These are phyloP conservation scores for Capillidium rhysosporum DNA, from an alignment of 371 early-diverging fungal genomes.

Conservation along the genomic window DNA sequence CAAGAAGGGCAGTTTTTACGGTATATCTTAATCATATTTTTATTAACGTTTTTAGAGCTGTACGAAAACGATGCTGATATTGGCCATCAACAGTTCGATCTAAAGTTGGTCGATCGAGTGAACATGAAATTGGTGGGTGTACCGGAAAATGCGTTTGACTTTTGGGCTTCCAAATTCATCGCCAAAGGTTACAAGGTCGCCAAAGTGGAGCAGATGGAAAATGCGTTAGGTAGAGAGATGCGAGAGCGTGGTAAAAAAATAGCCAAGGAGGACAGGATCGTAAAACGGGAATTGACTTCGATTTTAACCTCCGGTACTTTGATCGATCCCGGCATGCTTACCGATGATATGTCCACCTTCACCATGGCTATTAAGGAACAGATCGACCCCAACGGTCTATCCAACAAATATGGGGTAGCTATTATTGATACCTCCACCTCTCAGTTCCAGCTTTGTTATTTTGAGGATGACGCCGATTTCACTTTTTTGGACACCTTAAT, in stretches of 20 bases:
- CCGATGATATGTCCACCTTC: conserved; percentile 72
- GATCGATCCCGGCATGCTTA: conserved; percentile 72
- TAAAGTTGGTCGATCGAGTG: conserved; percentile 90
- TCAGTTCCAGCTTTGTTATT: conserved; percentile 58
- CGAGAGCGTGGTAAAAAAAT: conserved; percentile 34
- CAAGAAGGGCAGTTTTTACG: conserved; percentile 98
- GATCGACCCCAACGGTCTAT: conserved; percentile 13
- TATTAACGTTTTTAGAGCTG: conserved; percentile 37
- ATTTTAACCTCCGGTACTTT: conserved; percentile 92
- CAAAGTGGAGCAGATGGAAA: conserved; percentile 98
- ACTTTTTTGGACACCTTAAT: conserved; percentile 83
- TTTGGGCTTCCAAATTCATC: conserved; percentile 93
- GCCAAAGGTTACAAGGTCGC: conserved; percentile 94
- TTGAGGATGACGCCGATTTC: conserved; percentile 70
- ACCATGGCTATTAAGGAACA: conserved; percentile 72
- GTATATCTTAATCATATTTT: conserved; percentile 11
- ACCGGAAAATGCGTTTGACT: conserved; percentile 87
- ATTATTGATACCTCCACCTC: conserved; percentile 95
- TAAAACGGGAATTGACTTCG: conserved; percentile 85
- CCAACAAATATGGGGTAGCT: conserved; percentile 47
- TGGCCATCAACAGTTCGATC: conserved; percentile 91
- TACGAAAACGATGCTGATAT: conserved; percentile 99
- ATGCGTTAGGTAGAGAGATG: conserved; percentile 84
- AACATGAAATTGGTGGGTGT: conserved; percentile 99
- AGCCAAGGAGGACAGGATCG: conserved; percentile 52